A percentile compares a stretch with the other conserved stretches of the same genome.
These are phyloP conservation scores for Aspergillus affinis DNA, from an alignment of 495 filamentous ascomycete genomes.

Conservation along the genomic window DNA sequence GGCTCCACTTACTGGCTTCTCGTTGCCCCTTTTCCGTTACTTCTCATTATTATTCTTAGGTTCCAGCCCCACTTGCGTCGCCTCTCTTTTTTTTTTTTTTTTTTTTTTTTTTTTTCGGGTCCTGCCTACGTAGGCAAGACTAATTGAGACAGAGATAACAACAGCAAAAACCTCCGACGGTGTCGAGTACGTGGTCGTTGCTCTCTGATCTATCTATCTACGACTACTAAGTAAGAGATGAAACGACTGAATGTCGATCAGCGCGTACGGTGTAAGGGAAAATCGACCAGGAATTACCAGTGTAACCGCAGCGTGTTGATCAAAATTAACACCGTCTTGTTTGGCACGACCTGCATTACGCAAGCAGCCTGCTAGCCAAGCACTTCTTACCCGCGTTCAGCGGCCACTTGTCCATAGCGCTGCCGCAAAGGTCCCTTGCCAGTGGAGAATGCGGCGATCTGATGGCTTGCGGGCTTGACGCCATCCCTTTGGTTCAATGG, in stretches of 20 bases:
- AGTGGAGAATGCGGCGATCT: slow-evolving; percentile 49
- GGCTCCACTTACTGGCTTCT: slow-evolving; percentile 16
- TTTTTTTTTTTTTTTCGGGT: not conserved
- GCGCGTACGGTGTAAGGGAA: not conserved
- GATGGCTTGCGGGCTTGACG: slow-evolving; percentile 31
- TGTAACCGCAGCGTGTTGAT: slow-evolving; percentile 27
- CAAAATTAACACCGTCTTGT: slow-evolving; percentile 36
- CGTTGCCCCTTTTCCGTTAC: slow-evolving; percentile 22
- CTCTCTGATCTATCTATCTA: not conserved
- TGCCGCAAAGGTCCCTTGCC: slow-evolving; percentile 39
- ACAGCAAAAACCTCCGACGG: not conserved
- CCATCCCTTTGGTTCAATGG: slow-evolving; percentile 29
- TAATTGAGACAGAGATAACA: not conserved
- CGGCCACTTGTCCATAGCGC: slow-evolving; percentile 38
- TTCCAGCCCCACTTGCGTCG: not conserved
- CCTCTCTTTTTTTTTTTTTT: slow-evolving; percentile 6
- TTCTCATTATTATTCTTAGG: slow-evolving; percentile 6
- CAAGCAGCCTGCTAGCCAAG: slow-evolving; percentile 40
- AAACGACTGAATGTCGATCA: not conserved
- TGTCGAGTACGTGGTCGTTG: not conserved
- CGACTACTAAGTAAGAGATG: not conserved
- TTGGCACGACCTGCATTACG: slow-evolving; percentile 38
- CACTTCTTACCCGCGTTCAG: slow-evolving; percentile 39
- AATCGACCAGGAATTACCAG: not conserved
- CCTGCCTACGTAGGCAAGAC: not conserved